These are phyloP conservation scores for Yamadazyma membranifaciens DNA, from an alignment of 1,139 yeast genomes.

Conservation along the genomic window DNA sequence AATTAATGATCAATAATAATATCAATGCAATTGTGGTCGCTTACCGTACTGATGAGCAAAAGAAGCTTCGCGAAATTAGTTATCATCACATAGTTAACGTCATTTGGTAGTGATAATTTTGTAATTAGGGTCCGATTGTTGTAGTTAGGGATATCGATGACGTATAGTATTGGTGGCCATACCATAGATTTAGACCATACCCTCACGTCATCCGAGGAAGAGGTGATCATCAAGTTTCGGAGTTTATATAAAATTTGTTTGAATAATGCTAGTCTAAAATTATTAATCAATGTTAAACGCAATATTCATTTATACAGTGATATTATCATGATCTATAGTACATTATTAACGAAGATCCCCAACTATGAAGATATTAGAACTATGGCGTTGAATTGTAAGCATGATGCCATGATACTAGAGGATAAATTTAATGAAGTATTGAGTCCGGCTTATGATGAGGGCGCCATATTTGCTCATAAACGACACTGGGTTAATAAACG, in stretches of 20 bases:
- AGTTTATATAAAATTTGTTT: constrained; percentile 34
- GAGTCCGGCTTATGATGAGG: constrained; percentile 17
- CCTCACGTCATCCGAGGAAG: constrained; percentile 23
- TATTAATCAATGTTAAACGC: constrained; percentile 29
- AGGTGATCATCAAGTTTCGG: constrained; percentile 27
- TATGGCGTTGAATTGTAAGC: constrained; percentile 30
- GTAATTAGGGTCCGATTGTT: too few relatives aligned
- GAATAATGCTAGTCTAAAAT: constrained; percentile 29
- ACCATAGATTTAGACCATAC: constrained; percentile 23
- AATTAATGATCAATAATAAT: not conserved
- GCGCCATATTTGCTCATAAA: constrained; percentile 9
- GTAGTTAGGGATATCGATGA: too few relatives aligned
- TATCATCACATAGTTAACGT: too few relatives aligned
- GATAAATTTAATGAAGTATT: constrained; percentile 31
- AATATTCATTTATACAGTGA: constrained; percentile 39
- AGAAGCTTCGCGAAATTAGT: not conserved
- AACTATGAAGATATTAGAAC: constrained; percentile 42
- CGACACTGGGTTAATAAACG: constrained; percentile 28
- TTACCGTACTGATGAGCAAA: not conserved
- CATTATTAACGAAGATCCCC: constrained; percentile 40
- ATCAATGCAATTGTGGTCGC: too few relatives aligned
- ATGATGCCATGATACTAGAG: constrained; percentile 28
- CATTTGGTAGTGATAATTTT: too few relatives aligned
- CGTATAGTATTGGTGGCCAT: constrained; percentile 35
- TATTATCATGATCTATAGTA: constrained; percentile 39